phyloP scores from a whole-genome alignment of 768 basidiomycete species.

The Boletus barrowsii region DNA sequence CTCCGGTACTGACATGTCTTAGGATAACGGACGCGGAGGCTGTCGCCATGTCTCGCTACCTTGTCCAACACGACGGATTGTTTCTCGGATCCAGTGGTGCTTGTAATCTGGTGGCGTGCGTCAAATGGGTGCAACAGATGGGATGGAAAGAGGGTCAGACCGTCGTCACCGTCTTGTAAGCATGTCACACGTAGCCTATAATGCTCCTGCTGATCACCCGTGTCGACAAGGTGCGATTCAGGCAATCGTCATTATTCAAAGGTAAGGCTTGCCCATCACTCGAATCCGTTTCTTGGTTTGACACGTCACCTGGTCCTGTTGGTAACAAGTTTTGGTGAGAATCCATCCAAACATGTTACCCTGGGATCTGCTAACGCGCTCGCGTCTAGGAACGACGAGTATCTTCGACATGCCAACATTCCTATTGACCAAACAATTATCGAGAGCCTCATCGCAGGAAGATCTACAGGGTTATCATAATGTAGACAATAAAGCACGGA shows the following conservation, averaged over 20 bases:
- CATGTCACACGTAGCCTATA: conserved; percentile 1
- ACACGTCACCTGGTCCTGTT: not conserved
- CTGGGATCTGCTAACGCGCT: not conserved
- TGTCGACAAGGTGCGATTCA: conserved; percentile 76
- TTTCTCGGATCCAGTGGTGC: conserved; percentile 97
- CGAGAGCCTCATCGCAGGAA: conserved; percentile 35
- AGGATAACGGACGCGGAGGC: conserved; percentile 94
- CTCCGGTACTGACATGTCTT: not conserved
- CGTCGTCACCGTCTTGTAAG: conserved; percentile 84
- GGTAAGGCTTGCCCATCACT: conserved; percentile 40
- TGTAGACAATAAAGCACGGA: conserved; percentile 9
- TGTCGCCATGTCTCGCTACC: conserved; percentile 91
- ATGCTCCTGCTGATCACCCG: not conserved
- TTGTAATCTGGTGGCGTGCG: conserved; percentile 91
- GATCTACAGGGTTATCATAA: conserved; percentile 5
- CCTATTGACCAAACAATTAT: conserved; percentile 40
- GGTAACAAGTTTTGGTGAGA: conserved; percentile 47
- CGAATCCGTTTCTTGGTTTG: not conserved
- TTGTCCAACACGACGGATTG: conserved; percentile 86
- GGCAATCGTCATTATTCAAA: conserved; percentile 92
- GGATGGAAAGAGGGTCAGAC: conserved; percentile 66
- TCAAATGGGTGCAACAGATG: conserved; percentile 71
- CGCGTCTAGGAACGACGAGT: conserved; percentile 48
- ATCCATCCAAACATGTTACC: not conserved
- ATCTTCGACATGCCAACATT: conserved; percentile 41